Evolutionary conservation across 257 asterid species (phyloP), one percentile per base, ranked within the genome.

Genomic region (Echites panduratus): DNA sequence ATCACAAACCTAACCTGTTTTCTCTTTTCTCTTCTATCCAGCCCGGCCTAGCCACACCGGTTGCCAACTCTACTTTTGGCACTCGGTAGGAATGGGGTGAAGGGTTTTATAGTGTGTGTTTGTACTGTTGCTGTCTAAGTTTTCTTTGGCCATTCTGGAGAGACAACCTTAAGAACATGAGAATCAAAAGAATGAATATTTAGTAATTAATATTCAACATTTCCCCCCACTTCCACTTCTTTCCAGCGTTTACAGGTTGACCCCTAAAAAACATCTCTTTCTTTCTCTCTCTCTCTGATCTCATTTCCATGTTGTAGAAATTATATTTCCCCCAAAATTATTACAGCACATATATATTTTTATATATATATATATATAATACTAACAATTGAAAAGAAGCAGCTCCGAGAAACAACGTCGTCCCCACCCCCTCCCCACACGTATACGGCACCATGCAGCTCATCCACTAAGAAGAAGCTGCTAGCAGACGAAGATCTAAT

Each of bases 401-500:
- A 22, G 63, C 63, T 56, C 35, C 16, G 59, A 68, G 53, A 68
- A 50, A 64, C 67, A 50, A 64, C 67, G 10, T 7, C 61, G 29
- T 54, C 27, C 2, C 63, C 3, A 6, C 59, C 59, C 59, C 3
- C 40, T 44, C 48, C 69, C 68, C 79, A 68, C 64, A 65, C 47
- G 67, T 77, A 64, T 79, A 83, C 82, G 76, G 48, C 79, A 65
- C 78, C 87, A 83, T 89, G 90, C 85, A 84, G 75, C 71, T 49
- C 85, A 63, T 79, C 88, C 84, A 86, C 83, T 77, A 75, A 38
- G 38, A 43, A 43, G 38, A 43, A 32, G 38, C 38, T 32, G 38
- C 38, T 3, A 56, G 27, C 38, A 26, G 44, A 40, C 54, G 59
- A 22, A 45, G 53, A 58, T n/a, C 52, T 44, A 58, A 67, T 44